Evolutionary conservation across 805 yeast species (phyloP).

Genomic region (Ogataea degrootiae): DNA sequence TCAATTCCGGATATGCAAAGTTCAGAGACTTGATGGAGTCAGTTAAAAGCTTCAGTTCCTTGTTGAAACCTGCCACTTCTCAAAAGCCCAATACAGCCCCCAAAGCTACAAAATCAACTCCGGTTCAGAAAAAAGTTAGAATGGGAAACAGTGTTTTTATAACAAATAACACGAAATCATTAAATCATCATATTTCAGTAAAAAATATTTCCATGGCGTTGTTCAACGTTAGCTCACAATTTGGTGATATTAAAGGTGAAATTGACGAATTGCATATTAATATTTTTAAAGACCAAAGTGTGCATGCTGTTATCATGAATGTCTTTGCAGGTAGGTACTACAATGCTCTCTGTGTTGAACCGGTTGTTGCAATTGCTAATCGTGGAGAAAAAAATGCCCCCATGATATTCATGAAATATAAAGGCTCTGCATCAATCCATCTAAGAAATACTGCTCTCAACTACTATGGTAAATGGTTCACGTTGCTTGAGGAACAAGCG

Average conservation of each 20-base stretch:
- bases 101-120: not conserved
- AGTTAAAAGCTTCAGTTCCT: slow-evolving; percentile 2
- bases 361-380: slow-evolving; percentile 30
- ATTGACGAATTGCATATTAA: slow-evolving; percentile 16
- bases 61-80: not conserved
- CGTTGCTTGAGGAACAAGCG: slow-evolving; percentile 31
- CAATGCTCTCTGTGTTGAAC: slow-evolving; percentile 18
- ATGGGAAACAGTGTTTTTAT: slow-evolving; percentile 25
- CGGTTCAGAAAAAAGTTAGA: slow-evolving; percentile 13
- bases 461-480: slow-evolving; percentile 59
- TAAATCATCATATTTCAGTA: slow-evolving; percentile 12
- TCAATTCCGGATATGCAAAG: slow-evolving; percentile 24
- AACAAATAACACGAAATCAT: slow-evolving; percentile 7
- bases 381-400: slow-evolving; percentile 33
- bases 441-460: slow-evolving; percentile 46
- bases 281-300: slow-evolving; percentile 11
- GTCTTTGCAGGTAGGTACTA: slow-evolving; percentile 5
- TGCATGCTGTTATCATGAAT: slow-evolving; percentile 12
- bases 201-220: slow-evolving; percentile 13
- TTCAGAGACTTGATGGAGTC: slow-evolving; percentile 24
- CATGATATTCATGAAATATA: slow-evolving; percentile 35
- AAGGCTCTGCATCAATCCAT: slow-evolving; percentile 36
- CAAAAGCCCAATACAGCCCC: not conserved
- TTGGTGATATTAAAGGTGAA: slow-evolving; percentile 29
- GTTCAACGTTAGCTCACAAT: slow-evolving; percentile 20